Evolutionary conservation across 257 asterid species (phyloP).

Genomic region (Przewalskia tangutica): DNA sequence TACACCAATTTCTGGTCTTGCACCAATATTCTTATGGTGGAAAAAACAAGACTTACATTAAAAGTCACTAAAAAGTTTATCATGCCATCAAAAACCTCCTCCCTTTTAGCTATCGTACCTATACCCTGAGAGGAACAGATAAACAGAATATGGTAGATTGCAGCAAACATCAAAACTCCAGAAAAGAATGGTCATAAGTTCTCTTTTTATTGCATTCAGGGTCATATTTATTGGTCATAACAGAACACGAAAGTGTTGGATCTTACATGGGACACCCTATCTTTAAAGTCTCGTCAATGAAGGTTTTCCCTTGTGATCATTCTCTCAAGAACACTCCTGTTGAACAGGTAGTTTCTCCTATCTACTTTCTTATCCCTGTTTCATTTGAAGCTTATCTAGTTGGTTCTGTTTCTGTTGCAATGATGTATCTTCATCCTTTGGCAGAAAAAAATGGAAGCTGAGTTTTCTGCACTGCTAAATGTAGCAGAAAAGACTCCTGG

Average conservation of each 20-base stretch:
- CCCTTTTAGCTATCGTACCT: not conserved
- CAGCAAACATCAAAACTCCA: not conserved
- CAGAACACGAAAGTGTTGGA: conserved; percentile 82
- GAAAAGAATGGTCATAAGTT: not conserved
- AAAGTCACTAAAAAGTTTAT: not conserved
- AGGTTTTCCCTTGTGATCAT: conserved; percentile 79
- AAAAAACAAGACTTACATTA: not conserved
- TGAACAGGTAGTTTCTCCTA: conserved; percentile 50
- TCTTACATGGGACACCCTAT: conserved; percentile 68
- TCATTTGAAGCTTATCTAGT: not conserved
- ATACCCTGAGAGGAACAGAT: not conserved
- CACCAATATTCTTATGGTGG: not conserved
- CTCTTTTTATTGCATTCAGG: conserved; percentile 39
- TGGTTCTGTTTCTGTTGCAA: conserved; percentile 14
- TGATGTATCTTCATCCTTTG: conserved; percentile 14
- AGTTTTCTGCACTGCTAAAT: conserved; percentile 54
- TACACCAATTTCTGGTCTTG: not conserved
- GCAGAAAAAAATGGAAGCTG: conserved; percentile 79
- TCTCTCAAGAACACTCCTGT: conserved; percentile 60
- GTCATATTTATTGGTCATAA: conserved; percentile 61
- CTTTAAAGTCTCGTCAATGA: conserved; percentile 70
- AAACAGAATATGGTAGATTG: not conserved
- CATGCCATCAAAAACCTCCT: not conserved
- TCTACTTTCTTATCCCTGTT: conserved; percentile 2
- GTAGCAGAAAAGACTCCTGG: conserved; percentile 66